These are phyloP conservation scores for Lipomyces starkeyi DNA, from an alignment of 805 yeast species.

Conservation along the genomic window DNA sequence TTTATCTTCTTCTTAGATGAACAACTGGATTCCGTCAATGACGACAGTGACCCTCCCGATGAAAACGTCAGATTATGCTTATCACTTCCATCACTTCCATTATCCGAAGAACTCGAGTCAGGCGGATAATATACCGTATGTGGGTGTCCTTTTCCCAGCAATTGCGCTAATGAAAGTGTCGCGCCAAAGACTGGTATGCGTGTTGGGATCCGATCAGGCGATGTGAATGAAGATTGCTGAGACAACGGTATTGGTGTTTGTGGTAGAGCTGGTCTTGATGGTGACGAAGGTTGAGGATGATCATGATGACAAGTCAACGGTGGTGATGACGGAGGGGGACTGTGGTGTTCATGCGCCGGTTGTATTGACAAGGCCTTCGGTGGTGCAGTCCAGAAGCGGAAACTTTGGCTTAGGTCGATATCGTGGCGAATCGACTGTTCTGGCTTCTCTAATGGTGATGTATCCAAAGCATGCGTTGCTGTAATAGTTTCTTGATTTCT, in stretches of 20 bases:
- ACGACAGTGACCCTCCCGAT: background rate
- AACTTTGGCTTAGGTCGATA: constrained; percentile 9
- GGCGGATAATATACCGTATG: constrained; percentile 4
- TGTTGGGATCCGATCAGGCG: constrained; percentile 18
- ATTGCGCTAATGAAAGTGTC: constrained; percentile 2
- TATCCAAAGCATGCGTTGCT: background rate
- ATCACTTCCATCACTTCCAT: background rate
- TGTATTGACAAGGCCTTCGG: background rate
- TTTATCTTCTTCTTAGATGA: background rate
- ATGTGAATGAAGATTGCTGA: constrained; percentile 17
- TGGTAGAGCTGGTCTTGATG: background rate
- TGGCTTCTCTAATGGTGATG: background rate
- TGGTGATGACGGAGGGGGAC: background rate
- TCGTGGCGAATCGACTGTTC: background rate
- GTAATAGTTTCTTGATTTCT: background rate
- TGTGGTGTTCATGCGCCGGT: background rate
- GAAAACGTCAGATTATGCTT: background rate
- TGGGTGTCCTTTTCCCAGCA: constrained; percentile 4
- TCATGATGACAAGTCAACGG: background rate
- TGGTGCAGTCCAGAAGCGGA: constrained; percentile 14
- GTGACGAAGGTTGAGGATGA: background rate
- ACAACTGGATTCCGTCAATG: background rate
- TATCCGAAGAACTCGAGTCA: background rate
- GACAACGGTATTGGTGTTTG: constrained; percentile 3
- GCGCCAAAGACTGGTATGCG: constrained; percentile 20